phyloP scores from a whole-genome alignment of 1,284 basidiomycete genomes.

The Fistulina hepatica region DNA sequence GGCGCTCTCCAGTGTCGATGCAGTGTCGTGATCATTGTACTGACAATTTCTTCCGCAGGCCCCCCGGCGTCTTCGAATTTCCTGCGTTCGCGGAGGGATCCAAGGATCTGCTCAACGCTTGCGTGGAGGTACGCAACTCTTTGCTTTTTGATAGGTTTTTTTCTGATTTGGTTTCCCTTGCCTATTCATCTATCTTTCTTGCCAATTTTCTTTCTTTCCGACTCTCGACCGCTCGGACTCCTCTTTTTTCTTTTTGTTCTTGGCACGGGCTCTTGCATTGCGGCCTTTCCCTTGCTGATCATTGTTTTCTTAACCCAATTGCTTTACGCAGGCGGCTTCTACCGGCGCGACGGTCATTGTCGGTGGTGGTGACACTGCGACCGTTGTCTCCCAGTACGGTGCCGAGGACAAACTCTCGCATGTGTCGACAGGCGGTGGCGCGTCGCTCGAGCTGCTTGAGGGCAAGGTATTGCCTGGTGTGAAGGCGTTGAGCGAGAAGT shows the following conservation, averaged over 20 bases:
- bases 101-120: constrained; percentile 76
- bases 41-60: constrained; percentile 32
- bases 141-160: too few relatives aligned
- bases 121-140: too few relatives aligned
- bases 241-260: too few relatives aligned
- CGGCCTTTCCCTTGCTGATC: too few relatives aligned
- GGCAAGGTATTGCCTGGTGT: constrained; percentile 91
- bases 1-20: too few relatives aligned
- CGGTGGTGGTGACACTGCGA: constrained; percentile 90
- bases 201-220: constrained; percentile 12
- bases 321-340: too few relatives aligned
- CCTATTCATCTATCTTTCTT: too few relatives aligned
- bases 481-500: constrained; percentile 60
- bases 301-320: too few relatives aligned
- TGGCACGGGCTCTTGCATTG: too few relatives aligned
- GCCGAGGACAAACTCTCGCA: constrained; percentile 89
- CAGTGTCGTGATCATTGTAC: too few relatives aligned
- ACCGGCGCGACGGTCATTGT: constrained; percentile 90
- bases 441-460: constrained; percentile 90
- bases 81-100: constrained; percentile 84
- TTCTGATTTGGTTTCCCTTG: too few relatives aligned
- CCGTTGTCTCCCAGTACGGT: constrained; percentile 74
- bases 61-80: constrained; percentile 98
- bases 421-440: constrained; percentile 95
- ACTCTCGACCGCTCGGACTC: constrained; percentile 11